Conservation (phyloP, 176 grass and related monocot species). For the Juncus inflexus region DNA sequence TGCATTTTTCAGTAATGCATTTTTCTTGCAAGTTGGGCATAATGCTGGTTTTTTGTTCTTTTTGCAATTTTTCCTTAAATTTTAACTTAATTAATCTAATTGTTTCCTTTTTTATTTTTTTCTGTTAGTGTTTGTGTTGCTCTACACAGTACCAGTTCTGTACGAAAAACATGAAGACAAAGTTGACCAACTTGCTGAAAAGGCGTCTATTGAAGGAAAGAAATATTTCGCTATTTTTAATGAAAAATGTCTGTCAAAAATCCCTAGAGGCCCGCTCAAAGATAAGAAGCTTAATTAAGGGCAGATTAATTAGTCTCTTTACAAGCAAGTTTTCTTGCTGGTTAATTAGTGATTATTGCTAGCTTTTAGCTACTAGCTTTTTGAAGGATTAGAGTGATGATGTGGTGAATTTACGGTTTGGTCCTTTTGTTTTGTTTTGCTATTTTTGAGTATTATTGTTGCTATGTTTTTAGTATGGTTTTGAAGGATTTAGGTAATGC, state of each 20-base stretch:
- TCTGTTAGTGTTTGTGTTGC: slow-evolving; percentile 63
- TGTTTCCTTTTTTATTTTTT: background rate
- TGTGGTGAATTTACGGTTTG: slow-evolving; percentile 3
- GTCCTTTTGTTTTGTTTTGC: slow-evolving; percentile 8
- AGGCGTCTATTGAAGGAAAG: slow-evolving; percentile 56
- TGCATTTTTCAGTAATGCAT: background rate
- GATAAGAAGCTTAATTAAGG: slow-evolving; percentile 54
- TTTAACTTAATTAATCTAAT: background rate
- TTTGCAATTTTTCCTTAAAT: background rate
- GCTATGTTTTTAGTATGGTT: slow-evolving; percentile 2
- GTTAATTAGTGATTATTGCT: background rate
- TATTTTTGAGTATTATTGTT: slow-evolving; percentile 11
- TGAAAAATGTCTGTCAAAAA: slow-evolving; percentile 83
- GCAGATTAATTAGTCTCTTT: background rate
- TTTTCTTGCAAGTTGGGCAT: background rate
- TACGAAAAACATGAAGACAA: slow-evolving; percentile 94
- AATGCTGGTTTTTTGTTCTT: background rate
- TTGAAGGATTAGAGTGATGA: slow-evolving; percentile 16
- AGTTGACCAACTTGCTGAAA: slow-evolving; percentile 72
- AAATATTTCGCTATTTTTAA: slow-evolving; percentile 68
- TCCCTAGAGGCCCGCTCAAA: slow-evolving; percentile 60
- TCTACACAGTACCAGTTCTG: slow-evolving; percentile 76
- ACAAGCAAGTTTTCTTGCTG: background rate
- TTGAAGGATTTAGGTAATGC: slow-evolving; percentile 4
- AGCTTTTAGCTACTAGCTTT: slow-evolving; percentile 15